A percentile compares a stretch with the other conserved stretches of the same genome.
phyloP scores from a whole-genome alignment of 2,329 filamentous ascomycete genomes.

The Arthrobotrys conoides region DNA sequence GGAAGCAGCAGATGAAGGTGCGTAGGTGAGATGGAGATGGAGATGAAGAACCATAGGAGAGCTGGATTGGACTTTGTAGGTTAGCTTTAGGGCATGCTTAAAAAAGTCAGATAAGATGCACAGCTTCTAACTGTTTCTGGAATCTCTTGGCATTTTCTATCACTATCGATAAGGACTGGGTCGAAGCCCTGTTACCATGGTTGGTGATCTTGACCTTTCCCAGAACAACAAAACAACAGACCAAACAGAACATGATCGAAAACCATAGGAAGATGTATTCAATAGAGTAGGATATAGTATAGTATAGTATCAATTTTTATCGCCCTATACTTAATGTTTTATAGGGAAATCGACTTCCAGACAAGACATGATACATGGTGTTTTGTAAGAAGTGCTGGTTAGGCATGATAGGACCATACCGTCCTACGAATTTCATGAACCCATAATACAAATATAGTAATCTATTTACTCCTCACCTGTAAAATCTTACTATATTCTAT shows the following conservation, averaged over 20 bases:
- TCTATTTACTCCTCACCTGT: too few species aligned
- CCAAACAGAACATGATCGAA: background rate
- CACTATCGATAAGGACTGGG: constrained; percentile 3
- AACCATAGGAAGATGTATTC: background rate
- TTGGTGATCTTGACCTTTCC: constrained; percentile 20
- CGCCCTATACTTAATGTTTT: background rate
- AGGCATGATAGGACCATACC: too few species aligned
- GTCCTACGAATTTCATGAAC: too few species aligned
- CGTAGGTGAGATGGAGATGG: background rate
- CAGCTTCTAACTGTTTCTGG: background rate
- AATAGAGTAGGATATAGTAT: background rate
- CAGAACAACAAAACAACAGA: background rate
- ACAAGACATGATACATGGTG: constrained; percentile 3
- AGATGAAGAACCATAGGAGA: background rate
- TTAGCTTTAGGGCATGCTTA: too few species aligned
- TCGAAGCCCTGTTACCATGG: background rate
- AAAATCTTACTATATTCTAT: background rate
- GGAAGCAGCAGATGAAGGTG: background rate
- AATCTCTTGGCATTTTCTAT: constrained; percentile 17
- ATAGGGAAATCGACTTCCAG: background rate
- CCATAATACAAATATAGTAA: too few species aligned
- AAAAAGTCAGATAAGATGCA: background rate
- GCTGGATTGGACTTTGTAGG: background rate
- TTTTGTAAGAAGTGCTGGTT: background rate
- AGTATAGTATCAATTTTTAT: background rate